phyloP scores from a whole-genome alignment of 257 asterid species.

The Nicotiana benthamiana region DNA sequence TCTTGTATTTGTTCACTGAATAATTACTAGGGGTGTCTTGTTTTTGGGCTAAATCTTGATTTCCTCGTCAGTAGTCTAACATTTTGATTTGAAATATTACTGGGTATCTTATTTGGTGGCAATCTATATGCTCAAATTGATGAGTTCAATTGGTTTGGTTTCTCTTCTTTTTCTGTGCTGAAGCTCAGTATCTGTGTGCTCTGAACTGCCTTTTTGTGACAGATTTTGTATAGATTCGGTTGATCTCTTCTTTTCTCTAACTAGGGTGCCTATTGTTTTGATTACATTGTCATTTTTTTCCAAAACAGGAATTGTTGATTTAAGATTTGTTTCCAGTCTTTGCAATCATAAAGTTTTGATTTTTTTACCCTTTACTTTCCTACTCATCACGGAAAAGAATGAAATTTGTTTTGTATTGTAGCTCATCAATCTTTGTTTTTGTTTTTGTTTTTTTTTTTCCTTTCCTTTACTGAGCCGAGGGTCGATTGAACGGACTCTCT shows the following conservation, averaged over 20 bases:
- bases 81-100: background rate
- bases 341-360: background rate
- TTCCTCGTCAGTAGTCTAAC: background rate
- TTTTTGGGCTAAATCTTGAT: background rate
- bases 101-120: background rate
- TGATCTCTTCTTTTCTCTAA: background rate
- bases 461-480: too few relatives aligned
- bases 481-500: too few relatives aligned
- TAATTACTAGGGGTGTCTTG: background rate
- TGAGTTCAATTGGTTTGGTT: background rate
- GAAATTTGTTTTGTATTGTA: conserved; percentile 2
- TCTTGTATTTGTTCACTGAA: background rate
- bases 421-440: conserved; percentile 3
- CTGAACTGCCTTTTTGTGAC: background rate
- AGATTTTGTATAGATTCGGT: background rate
- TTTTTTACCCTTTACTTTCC: background rate
- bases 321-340: conserved; percentile 9
- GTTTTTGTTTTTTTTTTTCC: too few relatives aligned
- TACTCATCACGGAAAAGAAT: background rate
- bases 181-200: conserved; percentile 1
- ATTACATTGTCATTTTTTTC: conserved; percentile 3
- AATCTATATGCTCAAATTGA: conserved; percentile 9
- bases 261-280: background rate
- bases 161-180: background rate
- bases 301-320: background rate